phyloP scores from a whole-genome alignment of 2,329 filamentous ascomycete species.

The Stemphylium lycopersici region DNA sequence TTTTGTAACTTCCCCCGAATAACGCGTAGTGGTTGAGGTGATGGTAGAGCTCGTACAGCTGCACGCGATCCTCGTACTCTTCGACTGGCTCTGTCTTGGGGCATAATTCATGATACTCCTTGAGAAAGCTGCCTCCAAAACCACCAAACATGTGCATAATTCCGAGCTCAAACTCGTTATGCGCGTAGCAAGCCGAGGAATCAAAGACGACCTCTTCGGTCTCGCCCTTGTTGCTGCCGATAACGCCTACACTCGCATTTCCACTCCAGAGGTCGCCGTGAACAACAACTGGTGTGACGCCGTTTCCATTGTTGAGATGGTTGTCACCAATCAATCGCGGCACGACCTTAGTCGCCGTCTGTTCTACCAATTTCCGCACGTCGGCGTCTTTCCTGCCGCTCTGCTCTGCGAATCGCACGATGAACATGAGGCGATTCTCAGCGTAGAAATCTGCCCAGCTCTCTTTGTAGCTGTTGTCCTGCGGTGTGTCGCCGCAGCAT shows the following conservation, averaged over 20 bases:
- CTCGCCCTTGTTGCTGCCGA: slow-evolving; percentile 62
- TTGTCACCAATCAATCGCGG: slow-evolving; percentile 75
- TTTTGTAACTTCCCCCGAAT: slow-evolving; percentile 80
- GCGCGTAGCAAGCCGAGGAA: slow-evolving; percentile 79
- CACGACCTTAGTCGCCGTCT: slow-evolving; percentile 68
- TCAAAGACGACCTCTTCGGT: slow-evolving; percentile 85
- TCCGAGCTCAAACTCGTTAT: slow-evolving; percentile 87
- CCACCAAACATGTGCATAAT: slow-evolving; percentile 98
- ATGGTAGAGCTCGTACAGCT: slow-evolving; percentile 88
- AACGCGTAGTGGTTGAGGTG: slow-evolving; percentile 87
- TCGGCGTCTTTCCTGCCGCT: slow-evolving; percentile 70
- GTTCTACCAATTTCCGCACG: slow-evolving; percentile 68
- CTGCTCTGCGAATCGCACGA: slow-evolving; percentile 63
- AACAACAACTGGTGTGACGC: slow-evolving; percentile 76
- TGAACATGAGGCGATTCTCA: slow-evolving; percentile 71
- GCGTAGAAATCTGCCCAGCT: slow-evolving; percentile 90
- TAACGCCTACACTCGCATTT: slow-evolving; percentile 72
- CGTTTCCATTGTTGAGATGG: slow-evolving; percentile 65
- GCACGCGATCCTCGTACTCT: slow-evolving; percentile 84
- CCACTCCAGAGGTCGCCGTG: slow-evolving; percentile 96
- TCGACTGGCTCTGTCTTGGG: slow-evolving; percentile 79
- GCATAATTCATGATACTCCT: slow-evolving; percentile 76
- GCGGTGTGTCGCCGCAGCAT: slow-evolving; percentile 83
- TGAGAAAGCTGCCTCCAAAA: slow-evolving; percentile 73
- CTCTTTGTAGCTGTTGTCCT: slow-evolving; percentile 74